Base-by-base conservation (phyloP, 768 basidiomycete species). In the Dendrothele bispora region DNA sequence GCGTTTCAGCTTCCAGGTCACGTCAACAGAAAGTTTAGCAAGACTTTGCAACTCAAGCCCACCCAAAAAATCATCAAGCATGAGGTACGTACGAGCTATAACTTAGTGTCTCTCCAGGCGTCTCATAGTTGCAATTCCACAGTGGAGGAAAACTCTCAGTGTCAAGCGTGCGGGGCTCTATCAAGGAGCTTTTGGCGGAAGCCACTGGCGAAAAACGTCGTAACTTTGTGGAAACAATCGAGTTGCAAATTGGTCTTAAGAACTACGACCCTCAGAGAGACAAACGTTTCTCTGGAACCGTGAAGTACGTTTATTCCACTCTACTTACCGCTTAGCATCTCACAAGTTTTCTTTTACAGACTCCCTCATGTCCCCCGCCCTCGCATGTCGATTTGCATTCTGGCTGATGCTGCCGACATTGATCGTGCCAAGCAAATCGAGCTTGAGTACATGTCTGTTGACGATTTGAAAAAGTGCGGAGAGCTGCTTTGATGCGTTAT, bases 201-300 rank as follows among this genome's bases (percentile, higher is more conserved):
- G 83, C 92, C 61, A 88, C 73, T 57, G 86, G 86, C 73, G 92
- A 93, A 70, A 88, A 90, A 75, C 88, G 81, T 73, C 84, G 93
- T 60, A 94, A 95, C 71, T 95, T 94, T 66, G 83, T 94, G 54
- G 93, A 95, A 80, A 97, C 94, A 49, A 86, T 95, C 65, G 94
- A 97, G 71, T 81, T 97, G 59, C 93, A 95, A 71, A 91, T 97
- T 60, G 94, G 94, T 58, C 82, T 97, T 64, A 97, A 95, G 80
- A 97, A 97, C 83, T 97, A 97, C 77, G 94, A 99, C 72, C 95
- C 97, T 60, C 97, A 98, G 84, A 80, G 97, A 56, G 97, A 99
- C 74, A 99, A 98, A 80, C 97, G 97, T 92, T 98, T 99, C 90
- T 95, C 92, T 56, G 93, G 93, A 63, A 97, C 93, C 42, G 92